Evolutionary conservation across 257 asterid genomes (phyloP).

Genomic region (Orobanche coerulescens): DNA sequence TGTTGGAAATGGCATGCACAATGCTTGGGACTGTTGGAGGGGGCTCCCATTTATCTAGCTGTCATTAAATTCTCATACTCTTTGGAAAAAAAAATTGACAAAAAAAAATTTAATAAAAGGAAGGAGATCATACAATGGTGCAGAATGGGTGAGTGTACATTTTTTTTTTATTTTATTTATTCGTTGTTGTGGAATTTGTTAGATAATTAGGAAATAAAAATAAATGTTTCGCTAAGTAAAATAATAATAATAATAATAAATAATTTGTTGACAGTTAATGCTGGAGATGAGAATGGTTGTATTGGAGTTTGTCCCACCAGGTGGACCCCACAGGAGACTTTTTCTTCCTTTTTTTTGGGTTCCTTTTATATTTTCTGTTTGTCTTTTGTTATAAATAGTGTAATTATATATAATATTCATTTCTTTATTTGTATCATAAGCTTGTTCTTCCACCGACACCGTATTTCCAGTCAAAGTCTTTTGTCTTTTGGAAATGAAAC

Average conservation of each 20-base stretch:
- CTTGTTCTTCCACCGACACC: constrained; percentile 39
- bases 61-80: constrained; percentile 38
- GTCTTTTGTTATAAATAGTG: constrained; percentile 55
- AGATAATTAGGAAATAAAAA: neutral
- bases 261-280: constrained; percentile 34
- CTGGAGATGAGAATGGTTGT: constrained; percentile 24
- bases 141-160: constrained; percentile 31
- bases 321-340: constrained; percentile 36
- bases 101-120: constrained; percentile 3
- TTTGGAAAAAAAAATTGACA: constrained; percentile 18
- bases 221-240: neutral
- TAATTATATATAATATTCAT: constrained; percentile 57
- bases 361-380: constrained; percentile 15
- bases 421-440: constrained; percentile 57
- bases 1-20: constrained; percentile 77
- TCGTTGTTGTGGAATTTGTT: neutral
- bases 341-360: constrained; percentile 24
- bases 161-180: neutral
- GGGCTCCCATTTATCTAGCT: constrained; percentile 50
- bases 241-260: neutral
- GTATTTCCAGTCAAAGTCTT: no score
- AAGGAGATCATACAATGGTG: constrained; percentile 23
- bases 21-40: constrained; percentile 70
- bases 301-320: constrained; percentile 27
- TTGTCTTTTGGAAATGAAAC: no score